Conservation (phyloP, 2,329 filamentous ascomycete species). For the Cladosporium sp. region DNA sequence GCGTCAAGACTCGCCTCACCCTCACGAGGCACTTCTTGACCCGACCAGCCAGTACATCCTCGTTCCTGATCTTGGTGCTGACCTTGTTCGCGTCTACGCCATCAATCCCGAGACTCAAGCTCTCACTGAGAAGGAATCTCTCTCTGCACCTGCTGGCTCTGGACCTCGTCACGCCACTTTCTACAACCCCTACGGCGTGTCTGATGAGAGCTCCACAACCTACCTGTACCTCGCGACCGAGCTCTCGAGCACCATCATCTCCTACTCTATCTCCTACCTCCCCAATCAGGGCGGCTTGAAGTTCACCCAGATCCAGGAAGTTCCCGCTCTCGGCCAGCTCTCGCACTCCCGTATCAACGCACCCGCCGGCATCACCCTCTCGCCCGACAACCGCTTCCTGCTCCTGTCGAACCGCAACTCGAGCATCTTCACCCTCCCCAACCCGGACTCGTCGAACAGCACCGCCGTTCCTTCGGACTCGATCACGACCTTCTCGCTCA, state of each 20-base stretch:
- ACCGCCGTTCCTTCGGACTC: conserved; percentile 53
- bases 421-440: conserved; percentile 50
- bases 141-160: conserved; percentile 33
- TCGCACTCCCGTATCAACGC: conserved; percentile 50
- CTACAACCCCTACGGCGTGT: conserved; percentile 34
- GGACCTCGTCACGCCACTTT: conserved; percentile 41
- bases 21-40: conserved; percentile 40
- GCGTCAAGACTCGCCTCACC: conserved; percentile 38
- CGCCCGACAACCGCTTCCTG: conserved; percentile 58
- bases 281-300: conserved; percentile 44
- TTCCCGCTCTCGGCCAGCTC: conserved; percentile 49
- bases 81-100: conserved; percentile 38
- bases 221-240: conserved; percentile 49
- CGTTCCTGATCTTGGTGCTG: conserved; percentile 40
- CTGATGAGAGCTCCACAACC: conserved; percentile 28
- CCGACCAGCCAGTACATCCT: conserved; percentile 41
- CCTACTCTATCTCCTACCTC: conserved; percentile 51
- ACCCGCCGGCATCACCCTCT: conserved; percentile 56
- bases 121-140: conserved; percentile 29
- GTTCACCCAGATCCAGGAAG: conserved; percentile 48
- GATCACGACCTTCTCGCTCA: conserved; percentile 62
- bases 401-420: conserved; percentile 69
- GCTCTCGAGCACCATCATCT: conserved; percentile 51
- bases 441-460: conserved; percentile 41
- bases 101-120: conserved; percentile 29